Evolutionary conservation across 192 early-diverging fungal genomes (phyloP).

Genomic region (Coemansia sp.): DNA sequence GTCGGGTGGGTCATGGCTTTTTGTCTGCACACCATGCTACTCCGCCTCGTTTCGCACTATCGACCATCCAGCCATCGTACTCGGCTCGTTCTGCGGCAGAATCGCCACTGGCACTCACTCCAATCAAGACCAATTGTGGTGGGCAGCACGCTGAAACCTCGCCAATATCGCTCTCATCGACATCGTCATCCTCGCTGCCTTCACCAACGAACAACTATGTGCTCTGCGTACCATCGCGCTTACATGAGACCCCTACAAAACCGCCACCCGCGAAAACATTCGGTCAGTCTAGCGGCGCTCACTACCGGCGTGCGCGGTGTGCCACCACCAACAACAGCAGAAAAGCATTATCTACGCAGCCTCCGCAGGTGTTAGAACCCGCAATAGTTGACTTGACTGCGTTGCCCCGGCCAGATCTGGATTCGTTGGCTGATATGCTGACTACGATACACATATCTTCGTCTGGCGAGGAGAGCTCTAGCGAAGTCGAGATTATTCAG

Average conservation of each 20-base stretch:
- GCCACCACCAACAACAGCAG: background rate
- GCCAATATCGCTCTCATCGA: slow-evolving; percentile 1
- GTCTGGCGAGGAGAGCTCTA: slow-evolving; percentile 19
- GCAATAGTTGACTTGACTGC: slow-evolving; percentile 26
- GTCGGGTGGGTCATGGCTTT: background rate
- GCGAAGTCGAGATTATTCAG: slow-evolving; percentile 12
- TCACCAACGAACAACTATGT: slow-evolving; percentile 7
- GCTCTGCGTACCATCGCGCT: background rate
- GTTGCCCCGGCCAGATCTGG: slow-evolving; percentile 12
- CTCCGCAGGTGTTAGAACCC: background rate
- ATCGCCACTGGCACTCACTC: background rate
- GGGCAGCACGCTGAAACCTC: background rate
- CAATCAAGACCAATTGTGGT: background rate
- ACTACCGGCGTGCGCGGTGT: background rate
- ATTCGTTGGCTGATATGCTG: slow-evolving; percentile 7
- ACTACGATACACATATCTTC: slow-evolving; percentile 31
- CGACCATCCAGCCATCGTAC: background rate
- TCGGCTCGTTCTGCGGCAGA: background rate
- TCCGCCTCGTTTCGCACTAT: background rate
- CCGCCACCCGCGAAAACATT: background rate
- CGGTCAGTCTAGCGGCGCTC: background rate
- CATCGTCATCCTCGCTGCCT: slow-evolving; percentile 21
- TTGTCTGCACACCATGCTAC: background rate
- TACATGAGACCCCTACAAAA: slow-evolving; percentile 23
- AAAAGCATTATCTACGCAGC: background rate